Base-by-base conservation (phyloP, 352 stramenopile genomes). In the Phytophthora ramorum region DNA sequence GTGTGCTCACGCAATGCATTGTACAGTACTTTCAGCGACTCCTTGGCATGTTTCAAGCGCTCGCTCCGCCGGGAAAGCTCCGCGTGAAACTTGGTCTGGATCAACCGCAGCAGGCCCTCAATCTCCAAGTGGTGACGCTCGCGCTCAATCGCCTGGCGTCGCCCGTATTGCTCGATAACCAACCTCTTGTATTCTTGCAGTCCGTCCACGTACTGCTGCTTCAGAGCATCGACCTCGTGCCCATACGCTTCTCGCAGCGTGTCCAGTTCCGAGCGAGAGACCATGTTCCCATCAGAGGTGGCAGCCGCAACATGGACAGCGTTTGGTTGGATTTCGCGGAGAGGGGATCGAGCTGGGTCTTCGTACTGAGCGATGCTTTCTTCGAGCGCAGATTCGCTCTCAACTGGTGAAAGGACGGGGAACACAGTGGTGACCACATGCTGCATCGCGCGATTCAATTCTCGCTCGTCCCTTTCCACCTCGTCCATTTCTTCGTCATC, bases 121-220 rank as follows among this genome's bases (percentile, higher is more conserved):
- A 92, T 77, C 59, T 92, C 78, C n/a, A 80, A 37, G 4, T 77
- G 78, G 46, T 91, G 81, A n/a, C 74, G 74, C 35, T 86, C 71
- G 52, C 74, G 79, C 40, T 87, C 78, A 19, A 90, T 73, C 38
- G 46, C 66, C 48, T 90, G 84, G 0, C 78, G 71, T n/a, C 79
- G 72, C 38, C 82, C 81, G 46, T 86, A 90, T 65, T 92, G 84
- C 26, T 90, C 79, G 44, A 92, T 77, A n/a, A 92, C 71, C 7
- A 92, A 58, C 5, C 66, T 72, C 63, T 92, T 92, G 76, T 92
- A 92, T 56, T 91, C 84, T 19, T 83, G 63, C 32, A 92, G 54
- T 0, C 74, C 71, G 0, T 71, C 58, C 14, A 91, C 75, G 47
- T 91, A 91, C 58, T 89, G 79, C 50, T 84, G 70, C 62, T 87